Evolutionary conservation across 1,139 yeast genomes (phyloP), one percentile per base, ranked within the genome.

Genomic region (Kazachstania sp.): DNA sequence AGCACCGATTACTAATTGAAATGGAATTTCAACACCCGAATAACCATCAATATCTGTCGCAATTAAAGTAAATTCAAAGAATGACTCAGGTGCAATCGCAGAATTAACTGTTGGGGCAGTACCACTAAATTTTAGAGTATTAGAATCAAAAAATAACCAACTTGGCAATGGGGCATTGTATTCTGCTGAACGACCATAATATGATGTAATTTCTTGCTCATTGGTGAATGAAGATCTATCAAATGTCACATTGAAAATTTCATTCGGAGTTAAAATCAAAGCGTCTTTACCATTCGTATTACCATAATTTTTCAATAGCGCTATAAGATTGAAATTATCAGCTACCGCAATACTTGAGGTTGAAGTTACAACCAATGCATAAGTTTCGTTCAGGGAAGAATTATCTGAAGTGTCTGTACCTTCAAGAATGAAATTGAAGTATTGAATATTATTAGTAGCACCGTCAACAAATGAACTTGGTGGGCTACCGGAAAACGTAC

Each of bases 141-240:
- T 69, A 9, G 81, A 63, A 60, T 86, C 79, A 61, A 90, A 92
- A 48, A 68, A 65, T 46, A 88, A 70, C 98, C 98, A 92, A 58
- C 78, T 82, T 26, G 99, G 98, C 46, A 92, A 73, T 1, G 98
- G 94, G 1, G 95, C 77, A 61, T 92, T 78, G 61, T 86, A 86
- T 37, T 53, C 56, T 19, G 73, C 70, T 18, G 92, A 79, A 53
- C 86, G 76, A n/a, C 96, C 96, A 59, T 86, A 85, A 67, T 83
- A 87, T n/a, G 83, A 81, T 20, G 75, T 68, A 32, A 83, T 77
- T 29, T 75, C 68, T 3, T 71, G 54, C 8, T 45, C 44, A 36
- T 54, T 47, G 15, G 55, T 45, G 58, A 88, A 90, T 11, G 83
- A 75, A 47, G 74, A 70, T 26, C 68, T 62, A 45, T 79, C 78